Evolutionary conservation across 2,329 filamentous ascomycete species (phyloP), one percentile per base, ranked within the genome.

Genomic region (Cordyceps tenuipes): DNA sequence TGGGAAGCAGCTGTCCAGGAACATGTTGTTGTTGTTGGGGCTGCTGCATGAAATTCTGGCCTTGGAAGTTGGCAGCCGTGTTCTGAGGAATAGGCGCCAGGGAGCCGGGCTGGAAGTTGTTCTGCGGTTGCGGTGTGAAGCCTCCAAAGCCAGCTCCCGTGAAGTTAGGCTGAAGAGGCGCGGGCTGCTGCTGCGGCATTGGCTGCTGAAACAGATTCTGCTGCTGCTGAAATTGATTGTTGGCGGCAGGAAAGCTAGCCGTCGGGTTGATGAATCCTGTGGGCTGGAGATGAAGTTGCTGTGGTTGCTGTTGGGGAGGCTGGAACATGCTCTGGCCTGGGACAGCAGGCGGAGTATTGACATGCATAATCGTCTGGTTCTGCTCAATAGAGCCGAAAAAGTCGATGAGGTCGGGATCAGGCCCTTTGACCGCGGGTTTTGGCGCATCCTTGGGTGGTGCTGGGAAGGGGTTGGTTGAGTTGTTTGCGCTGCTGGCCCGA

Each of bases 361-460:
- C 68, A 64, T 81, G 79, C 79, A 90, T 83, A 1, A 87, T 79
- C 56, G 89, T 89, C 71, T 94, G 91, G 64, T 92, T 91, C 69
- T 91, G 86, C 69, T 97, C 92, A 68, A 96, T 96, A 6, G 91
- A 92, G 69, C 88, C 93, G 72, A 96, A 96, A 74, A 96, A 97
- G 76, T 93, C 94, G 69, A 96, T 97, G 63, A 95, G 79, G 76
- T 95, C 89, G 31, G 87, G 85, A 66, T 83, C 86, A 31, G 86
- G 85, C 2, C 82, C 85, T 72, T 88, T 91, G 41, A 75, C 72
- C 3, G 75, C 72, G 64, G 75, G 72, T 64, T 75, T 76, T 8
- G 80, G 73, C 65, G 81, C 81, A 52, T 51, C 61, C 57, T 56
- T 59, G 53, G 60, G 68, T 66, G 48, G 72, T 66, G 43, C 69